Evolutionary conservation across 805 yeast species (phyloP).

Genomic region (Candida nanaspora): DNA sequence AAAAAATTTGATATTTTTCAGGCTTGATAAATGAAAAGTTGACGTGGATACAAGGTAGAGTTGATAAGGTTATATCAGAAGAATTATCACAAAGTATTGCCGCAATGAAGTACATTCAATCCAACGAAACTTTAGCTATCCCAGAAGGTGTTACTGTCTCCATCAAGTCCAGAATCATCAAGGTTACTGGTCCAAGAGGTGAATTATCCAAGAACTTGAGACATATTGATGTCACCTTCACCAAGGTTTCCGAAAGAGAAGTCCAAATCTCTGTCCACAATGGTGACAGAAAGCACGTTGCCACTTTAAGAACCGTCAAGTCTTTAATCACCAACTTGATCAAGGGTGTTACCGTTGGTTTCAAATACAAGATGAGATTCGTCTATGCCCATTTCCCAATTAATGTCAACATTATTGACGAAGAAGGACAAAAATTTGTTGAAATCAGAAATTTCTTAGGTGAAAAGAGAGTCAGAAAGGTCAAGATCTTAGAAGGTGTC

Average conservation of each 20-base stretch:
- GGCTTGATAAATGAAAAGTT: background rate
- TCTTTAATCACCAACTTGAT: constrained; percentile 89
- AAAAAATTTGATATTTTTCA: background rate
- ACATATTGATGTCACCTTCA: constrained; percentile 93
- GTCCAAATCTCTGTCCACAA: constrained; percentile 91
- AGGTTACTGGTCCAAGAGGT: constrained; percentile 98
- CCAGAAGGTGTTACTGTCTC: constrained; percentile 91
- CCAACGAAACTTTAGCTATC: constrained; percentile 50
- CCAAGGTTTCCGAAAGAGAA: constrained; percentile 61
- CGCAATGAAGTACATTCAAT: constrained; percentile 54
- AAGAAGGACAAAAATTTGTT: constrained; percentile 65
- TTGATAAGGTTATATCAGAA: too few species aligned
- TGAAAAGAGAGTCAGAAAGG: constrained; percentile 93
- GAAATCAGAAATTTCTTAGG: constrained; percentile 99
- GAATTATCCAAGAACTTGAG: constrained; percentile 79
- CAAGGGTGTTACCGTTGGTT: constrained; percentile 99
- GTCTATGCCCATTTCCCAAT: constrained; percentile 99
- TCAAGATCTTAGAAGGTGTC: constrained; percentile 86
- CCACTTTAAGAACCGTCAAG: constrained; percentile 97
- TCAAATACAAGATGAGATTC: constrained; percentile 99
- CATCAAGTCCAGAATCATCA: constrained; percentile 86
- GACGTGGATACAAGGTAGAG: background rate
- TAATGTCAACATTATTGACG: constrained; percentile 86
- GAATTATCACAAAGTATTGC: too few species aligned
- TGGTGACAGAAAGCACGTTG: constrained; percentile 99